phyloP scores from a whole-genome alignment of 2,329 filamentous ascomycete species.

The Neophaeococcomyces mojaviensis region DNA sequence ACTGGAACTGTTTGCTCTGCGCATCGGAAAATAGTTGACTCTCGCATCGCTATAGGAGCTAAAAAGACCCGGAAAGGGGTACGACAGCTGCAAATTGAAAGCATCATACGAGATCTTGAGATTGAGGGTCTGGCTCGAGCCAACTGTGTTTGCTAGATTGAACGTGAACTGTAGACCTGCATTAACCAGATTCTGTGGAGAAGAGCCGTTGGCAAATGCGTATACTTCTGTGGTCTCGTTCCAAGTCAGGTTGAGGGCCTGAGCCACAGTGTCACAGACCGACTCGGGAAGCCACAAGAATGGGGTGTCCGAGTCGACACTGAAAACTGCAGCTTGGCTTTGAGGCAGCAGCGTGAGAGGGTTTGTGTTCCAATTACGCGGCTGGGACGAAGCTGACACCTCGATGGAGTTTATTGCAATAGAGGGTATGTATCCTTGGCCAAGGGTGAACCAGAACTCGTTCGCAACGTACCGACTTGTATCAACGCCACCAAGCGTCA shows the following conservation, averaged over 20 bases:
- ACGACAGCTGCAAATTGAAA: slow-evolving; percentile 31
- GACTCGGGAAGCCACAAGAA: slow-evolving; percentile 33
- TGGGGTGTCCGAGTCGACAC: slow-evolving; percentile 35
- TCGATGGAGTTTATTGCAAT: slow-evolving; percentile 27
- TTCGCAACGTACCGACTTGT: slow-evolving; percentile 26
- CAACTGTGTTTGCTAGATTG: slow-evolving; percentile 26
- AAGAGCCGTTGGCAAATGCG: slow-evolving; percentile 21
- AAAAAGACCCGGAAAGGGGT: slow-evolving; percentile 28
- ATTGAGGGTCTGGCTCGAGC: slow-evolving; percentile 23
- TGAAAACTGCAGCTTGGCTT: slow-evolving; percentile 22
- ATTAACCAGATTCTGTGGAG: slow-evolving; percentile 23
- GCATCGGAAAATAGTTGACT: slow-evolving; percentile 34
- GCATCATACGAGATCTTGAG: slow-evolving; percentile 34
- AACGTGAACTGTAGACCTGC: slow-evolving; percentile 32
- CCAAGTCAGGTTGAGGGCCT: slow-evolving; percentile 30
- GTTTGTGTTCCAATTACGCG: slow-evolving; percentile 21
- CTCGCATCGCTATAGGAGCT: slow-evolving; percentile 21
- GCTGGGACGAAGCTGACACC: slow-evolving; percentile 18
- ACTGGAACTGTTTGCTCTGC: slow-evolving; percentile 27
- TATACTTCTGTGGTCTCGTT: slow-evolving; percentile 31
- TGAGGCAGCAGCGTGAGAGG: slow-evolving; percentile 19
- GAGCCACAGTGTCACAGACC: slow-evolving; percentile 31
- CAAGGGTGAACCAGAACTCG: slow-evolving; percentile 25
- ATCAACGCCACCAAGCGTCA: slow-evolving; percentile 29
- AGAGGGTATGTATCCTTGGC: slow-evolving; percentile 26